phyloP scores from a whole-genome alignment of 306 rosid species.

The Dalbergia oliveri region DNA sequence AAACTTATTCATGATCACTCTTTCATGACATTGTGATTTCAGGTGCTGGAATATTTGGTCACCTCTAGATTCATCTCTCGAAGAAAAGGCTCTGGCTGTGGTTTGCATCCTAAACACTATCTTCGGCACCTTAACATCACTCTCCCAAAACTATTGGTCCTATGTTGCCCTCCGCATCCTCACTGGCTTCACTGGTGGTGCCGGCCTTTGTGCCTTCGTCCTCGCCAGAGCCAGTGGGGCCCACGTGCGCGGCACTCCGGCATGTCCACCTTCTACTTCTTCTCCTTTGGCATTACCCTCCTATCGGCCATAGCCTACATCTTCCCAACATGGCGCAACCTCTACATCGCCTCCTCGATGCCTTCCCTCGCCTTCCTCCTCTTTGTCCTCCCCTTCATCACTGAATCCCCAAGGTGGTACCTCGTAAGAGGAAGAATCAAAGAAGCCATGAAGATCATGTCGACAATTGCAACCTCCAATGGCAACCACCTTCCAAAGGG shows the following conservation, averaged over 20 bases:
- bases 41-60: constrained; percentile 92
- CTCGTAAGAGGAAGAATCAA: constrained; percentile 61
- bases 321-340: constrained; percentile 68
- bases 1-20: not conserved
- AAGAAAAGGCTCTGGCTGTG: constrained; percentile 74
- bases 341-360: constrained; percentile 70
- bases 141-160: constrained; percentile 62
- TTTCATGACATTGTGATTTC: constrained; percentile 9
- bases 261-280: constrained; percentile 92
- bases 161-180: constrained; percentile 74
- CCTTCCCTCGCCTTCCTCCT: constrained; percentile 72
- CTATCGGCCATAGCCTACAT: constrained; percentile 68
- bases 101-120: constrained; percentile 71
- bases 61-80: constrained; percentile 70
- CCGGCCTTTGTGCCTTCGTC: constrained; percentile 84
- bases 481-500: constrained; percentile 62
- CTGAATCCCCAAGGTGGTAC: constrained; percentile 90
- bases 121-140: constrained; percentile 70
- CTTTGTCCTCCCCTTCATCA: constrained; percentile 64
- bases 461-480: constrained; percentile 60
- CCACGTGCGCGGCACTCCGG: constrained; percentile 68
- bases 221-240: constrained; percentile 83
- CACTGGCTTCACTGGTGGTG: constrained; percentile 86
- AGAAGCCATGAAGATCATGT: constrained; percentile 71
- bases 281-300: constrained; percentile 72